Base-by-base conservation (phyloP, 352 stramenopile species). In the Globisporangium megalacanthum region DNA sequence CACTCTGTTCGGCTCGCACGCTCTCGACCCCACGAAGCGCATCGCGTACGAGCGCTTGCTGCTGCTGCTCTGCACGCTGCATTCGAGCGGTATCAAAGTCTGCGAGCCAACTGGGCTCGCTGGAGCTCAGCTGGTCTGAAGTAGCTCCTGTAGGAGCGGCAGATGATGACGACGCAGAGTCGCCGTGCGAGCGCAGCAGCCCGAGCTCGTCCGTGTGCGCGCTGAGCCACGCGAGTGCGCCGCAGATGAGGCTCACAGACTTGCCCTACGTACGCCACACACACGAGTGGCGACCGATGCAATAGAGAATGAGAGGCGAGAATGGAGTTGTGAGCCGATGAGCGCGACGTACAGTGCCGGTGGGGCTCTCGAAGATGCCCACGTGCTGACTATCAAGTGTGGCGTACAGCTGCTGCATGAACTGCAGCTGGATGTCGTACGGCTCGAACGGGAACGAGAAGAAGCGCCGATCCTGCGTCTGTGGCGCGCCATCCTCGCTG, bases 351-450 rank as follows among this genome's bases (percentile, higher is more conserved):
- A 91, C 83, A 29, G 90, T 97, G 25, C 91, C 91, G 1, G 91
- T 97, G 11, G 91, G 91, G 54, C 88, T 97, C 68, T 97, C 91
- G 45, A 96, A 96, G 62, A 97, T 96, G 53, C 88, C 91, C 41
- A 96, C 73, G 31, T 96, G 87, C 3, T 83, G 61, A 3, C 59
- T 52, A 46, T 95, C 82, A n/a, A 97, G 75, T 17, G 83, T 94
- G 3, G 73, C 61, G 56, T 79, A 97, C 9, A 97, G 69, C 65
- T 92, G 79, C 19, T 69, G 72, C 89, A 97, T 97, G 31, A 97
- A 75, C 19, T 91, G 67, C 45, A 95, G 44, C 53, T 97, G 90
- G 58, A 96, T 96, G n/a, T 71, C 66, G 57, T 97, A 97, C 37
- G 90, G 88, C 33, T 88, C 67, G 63, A 94, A 97, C 20, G 88